Evolutionary conservation across 1,139 yeast genomes (phyloP).

Genomic region (Yamadazyma dushanensis): DNA sequence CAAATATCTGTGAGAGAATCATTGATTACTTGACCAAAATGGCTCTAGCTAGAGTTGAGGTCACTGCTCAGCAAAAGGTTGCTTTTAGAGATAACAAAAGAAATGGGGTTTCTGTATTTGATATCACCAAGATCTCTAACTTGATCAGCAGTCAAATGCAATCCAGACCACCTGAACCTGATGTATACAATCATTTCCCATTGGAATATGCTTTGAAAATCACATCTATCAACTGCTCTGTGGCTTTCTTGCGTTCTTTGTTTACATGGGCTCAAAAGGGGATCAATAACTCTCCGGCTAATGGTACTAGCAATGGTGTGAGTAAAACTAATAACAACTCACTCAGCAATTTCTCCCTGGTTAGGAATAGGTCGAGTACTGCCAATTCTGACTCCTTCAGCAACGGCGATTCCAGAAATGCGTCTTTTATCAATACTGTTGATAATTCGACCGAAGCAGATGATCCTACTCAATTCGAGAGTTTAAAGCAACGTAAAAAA

Average conservation of each 20-base stretch:
- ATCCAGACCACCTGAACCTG: slow-evolving; percentile 65
- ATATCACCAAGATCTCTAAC: slow-evolving; percentile 69
- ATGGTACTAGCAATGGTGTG: slow-evolving; percentile 5
- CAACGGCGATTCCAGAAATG: slow-evolving; percentile 29
- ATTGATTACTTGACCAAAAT: slow-evolving; percentile 76
- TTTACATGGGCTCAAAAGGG: slow-evolving; percentile 89
- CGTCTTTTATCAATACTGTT: slow-evolving; percentile 31
- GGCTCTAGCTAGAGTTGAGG: slow-evolving; percentile 71
- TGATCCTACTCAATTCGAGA: slow-evolving; percentile 85
- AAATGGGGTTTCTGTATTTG: slow-evolving; percentile 70
- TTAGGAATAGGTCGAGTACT: slow-evolving; percentile 42
- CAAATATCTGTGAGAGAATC: slow-evolving; percentile 81
- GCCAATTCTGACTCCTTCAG: slow-evolving; percentile 39
- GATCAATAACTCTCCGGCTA: slow-evolving; percentile 19
- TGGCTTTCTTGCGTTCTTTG: slow-evolving; percentile 78
- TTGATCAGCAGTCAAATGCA: slow-evolving; percentile 67
- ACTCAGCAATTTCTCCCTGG: slow-evolving; percentile 21
- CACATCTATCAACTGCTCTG: slow-evolving; percentile 76
- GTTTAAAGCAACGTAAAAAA: slow-evolving; percentile 78
- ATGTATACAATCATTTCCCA: slow-evolving; percentile 57
- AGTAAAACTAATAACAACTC: slow-evolving; percentile 10
- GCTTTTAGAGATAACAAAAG: slow-evolving; percentile 64
- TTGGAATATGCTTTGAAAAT: slow-evolving; percentile 82
- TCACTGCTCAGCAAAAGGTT: slow-evolving; percentile 65
- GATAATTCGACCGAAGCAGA: slow-evolving; percentile 45